A percentile compares a stretch with the other conserved stretches of the same genome.
Conservation (phyloP, 352 stramenopile genomes). For the Phytophthora citrophthora region DNA sequence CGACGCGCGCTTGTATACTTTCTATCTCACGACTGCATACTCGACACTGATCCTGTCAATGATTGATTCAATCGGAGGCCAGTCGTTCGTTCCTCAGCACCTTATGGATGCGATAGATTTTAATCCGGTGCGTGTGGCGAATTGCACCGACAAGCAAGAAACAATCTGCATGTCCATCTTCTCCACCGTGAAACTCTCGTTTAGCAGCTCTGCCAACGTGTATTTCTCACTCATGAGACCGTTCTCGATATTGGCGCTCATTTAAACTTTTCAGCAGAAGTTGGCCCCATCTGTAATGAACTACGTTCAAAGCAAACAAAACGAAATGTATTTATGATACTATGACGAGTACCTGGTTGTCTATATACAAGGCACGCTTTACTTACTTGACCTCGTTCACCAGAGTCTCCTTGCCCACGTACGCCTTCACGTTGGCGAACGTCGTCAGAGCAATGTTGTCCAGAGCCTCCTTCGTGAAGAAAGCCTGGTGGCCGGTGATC, state of each 20-base stretch:
- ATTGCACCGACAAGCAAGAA: neutral
- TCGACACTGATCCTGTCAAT: neutral
- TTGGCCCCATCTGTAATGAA: no score
- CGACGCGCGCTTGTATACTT: slow-evolving; percentile 1
- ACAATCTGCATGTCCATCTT: no score
- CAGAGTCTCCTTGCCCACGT: slow-evolving; percentile 40
- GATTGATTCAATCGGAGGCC: neutral
- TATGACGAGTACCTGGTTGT: slow-evolving; percentile 3
- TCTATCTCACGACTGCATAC: slow-evolving; percentile 1
- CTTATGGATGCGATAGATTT: neutral
- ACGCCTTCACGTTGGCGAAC: slow-evolving; percentile 72
- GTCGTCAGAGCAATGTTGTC: slow-evolving; percentile 73
- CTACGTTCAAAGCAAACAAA: neutral
- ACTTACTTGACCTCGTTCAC: slow-evolving; percentile 63
- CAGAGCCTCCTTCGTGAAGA: slow-evolving; percentile 81
- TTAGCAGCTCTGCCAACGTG: no score
- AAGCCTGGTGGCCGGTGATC: slow-evolving; percentile 82
- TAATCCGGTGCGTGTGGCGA: slow-evolving; percentile 3
- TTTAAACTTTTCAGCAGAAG: neutral
- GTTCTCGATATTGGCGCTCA: no score
- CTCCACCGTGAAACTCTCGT: no score
- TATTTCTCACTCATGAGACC: no score
- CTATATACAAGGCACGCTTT: neutral
- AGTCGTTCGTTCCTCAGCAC: slow-evolving; percentile 1
- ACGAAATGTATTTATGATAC: slow-evolving; percentile 13